Base-by-base conservation (phyloP, 2,329 filamentous ascomycete genomes). In the Helminthosporium solani region DNA sequence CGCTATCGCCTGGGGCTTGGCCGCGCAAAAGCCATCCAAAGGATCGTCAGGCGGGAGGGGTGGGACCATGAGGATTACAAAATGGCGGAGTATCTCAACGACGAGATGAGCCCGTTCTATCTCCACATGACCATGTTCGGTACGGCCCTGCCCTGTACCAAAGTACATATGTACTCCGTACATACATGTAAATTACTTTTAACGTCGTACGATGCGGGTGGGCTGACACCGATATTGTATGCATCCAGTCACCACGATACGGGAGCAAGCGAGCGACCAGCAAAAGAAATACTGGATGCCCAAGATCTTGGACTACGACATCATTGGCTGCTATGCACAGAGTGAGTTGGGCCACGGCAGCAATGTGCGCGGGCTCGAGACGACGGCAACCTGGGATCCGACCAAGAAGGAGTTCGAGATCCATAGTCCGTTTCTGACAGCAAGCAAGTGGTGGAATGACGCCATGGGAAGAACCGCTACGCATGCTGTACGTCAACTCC, bases 361-460 rank as follows among this genome's bases (percentile, higher is more conserved):
- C 44, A 79, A 79, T 25, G 9, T 80, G 9, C 67, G 73, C 38
- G 76, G 76, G 0, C 53, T 80, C 11, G 77, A 80, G 49, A 74
- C 73, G 12, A 61, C 73, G 37, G 77, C 77, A 1, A 72, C 63
- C 25, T 79, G 75, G 73, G 72, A 78, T 53, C 64, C 65, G 1
- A 54, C 64, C 20, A 65, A 63, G 5, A 73, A 74, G 23, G 9
- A 76, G 27, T 79, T 80, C 47, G 64, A 75, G 25, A 66, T 80
- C 12, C 75, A 79, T 58, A 78, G 75, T 50, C 77, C 77, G 9
- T 74, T 73, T 20, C 58, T 79, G 16, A 79, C 77, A 1, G 73
- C 77, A 2, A 78, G 73, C 53, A 79, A 80, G 60, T 79, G 75
- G 80, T 77, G 77, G 79, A 9, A 79, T 58, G 77, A 77, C n/a